Base-by-base conservation (phyloP, 306 rosid genomes). In the Cotoneaster glaucophyllus region DNA sequence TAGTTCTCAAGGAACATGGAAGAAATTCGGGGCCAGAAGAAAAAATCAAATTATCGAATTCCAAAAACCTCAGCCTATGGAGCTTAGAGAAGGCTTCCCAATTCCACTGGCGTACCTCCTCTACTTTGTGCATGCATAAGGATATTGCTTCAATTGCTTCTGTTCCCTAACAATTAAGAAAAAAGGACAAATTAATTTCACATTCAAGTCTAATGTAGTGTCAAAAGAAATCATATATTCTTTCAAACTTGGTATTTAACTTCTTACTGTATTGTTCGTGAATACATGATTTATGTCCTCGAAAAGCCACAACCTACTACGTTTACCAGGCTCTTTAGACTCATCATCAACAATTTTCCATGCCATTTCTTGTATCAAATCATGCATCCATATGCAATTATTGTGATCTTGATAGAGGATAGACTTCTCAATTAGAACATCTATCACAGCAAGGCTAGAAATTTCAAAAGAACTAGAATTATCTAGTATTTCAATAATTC, bases 91-190 rank as follows among this genome's bases (percentile, higher is more conserved):
- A 73, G 1, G 67, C 24, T 4, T 24, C 22, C 5, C 6, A 12
- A 45, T 14, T 69, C 80, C 85, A 84, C 4, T 6, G 5, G 24
- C 3, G 8, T 44, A 79, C 81, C 67, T 77, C 74, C 32, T 79
- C 74, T 15, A 50, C 4, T 2, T 3, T 3, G 1, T 64, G 26
- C 4, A 28, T 34, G 9, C 22, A 18, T 6, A 73, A 11, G 19
- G 29, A 22, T 15, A 84, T 63, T 28, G 29, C 80, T 77, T 77
- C 34, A 4, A 77, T 45, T 15, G 11, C 62, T n/a, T 13, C 11
- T 4, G 25, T 69, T 10, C 67, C 84, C 87, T 84, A 11, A 32
- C 1, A 15, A 15, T 17, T 0, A 63, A 8, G 2, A 11, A 54
- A 3, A 9, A 29, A 70, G 4, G 14, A 8, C 5, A 13, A 61